These are phyloP conservation scores for Odontarrhena argentea DNA, from an alignment of 345 rosid species.

Conservation along the genomic window DNA sequence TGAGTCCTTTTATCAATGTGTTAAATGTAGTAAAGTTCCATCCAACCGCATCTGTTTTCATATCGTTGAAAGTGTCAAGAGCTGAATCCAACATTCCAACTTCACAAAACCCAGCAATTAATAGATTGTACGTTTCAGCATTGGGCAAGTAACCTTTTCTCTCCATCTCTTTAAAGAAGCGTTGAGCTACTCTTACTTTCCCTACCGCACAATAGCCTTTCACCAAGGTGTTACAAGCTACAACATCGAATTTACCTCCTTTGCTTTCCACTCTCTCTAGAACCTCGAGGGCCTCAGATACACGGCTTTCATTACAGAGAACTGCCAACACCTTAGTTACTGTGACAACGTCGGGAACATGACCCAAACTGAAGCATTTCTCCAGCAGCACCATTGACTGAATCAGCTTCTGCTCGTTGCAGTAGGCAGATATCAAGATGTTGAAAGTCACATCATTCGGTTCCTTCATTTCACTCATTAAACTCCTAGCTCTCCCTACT, in stretches of 20 bases:
- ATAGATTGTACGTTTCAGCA: constrained; percentile 63
- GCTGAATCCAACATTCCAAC: constrained; percentile 62
- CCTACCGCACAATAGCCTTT: constrained; percentile 66
- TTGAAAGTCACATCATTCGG: constrained; percentile 79
- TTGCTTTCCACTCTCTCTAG: constrained; percentile 69
- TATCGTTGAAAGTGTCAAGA: constrained; percentile 65
- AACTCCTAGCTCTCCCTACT: constrained; percentile 78
- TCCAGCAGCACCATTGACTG: constrained; percentile 76
- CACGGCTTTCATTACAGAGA: constrained; percentile 67
- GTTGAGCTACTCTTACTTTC: constrained; percentile 58
- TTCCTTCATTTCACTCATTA: constrained; percentile 68
- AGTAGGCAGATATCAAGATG: constrained; percentile 71
- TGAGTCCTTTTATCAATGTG: constrained; percentile 59
- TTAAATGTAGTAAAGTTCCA: constrained; percentile 66
- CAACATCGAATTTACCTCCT: constrained; percentile 64
- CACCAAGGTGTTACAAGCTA: constrained; percentile 73
- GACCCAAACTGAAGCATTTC: constrained; percentile 68
- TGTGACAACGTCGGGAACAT: constrained; percentile 66
- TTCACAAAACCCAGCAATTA: constrained; percentile 67
- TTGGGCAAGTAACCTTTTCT: constrained; percentile 75
- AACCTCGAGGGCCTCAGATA: constrained; percentile 68
- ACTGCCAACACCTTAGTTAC: constrained; percentile 69
- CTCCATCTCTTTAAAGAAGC: constrained; percentile 77
- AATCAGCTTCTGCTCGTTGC: constrained; percentile 65
- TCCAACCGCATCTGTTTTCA: constrained; percentile 72